Conservation (phyloP, 176 grass and related monocot species). For the Rhynchospora tenuis region DNA sequence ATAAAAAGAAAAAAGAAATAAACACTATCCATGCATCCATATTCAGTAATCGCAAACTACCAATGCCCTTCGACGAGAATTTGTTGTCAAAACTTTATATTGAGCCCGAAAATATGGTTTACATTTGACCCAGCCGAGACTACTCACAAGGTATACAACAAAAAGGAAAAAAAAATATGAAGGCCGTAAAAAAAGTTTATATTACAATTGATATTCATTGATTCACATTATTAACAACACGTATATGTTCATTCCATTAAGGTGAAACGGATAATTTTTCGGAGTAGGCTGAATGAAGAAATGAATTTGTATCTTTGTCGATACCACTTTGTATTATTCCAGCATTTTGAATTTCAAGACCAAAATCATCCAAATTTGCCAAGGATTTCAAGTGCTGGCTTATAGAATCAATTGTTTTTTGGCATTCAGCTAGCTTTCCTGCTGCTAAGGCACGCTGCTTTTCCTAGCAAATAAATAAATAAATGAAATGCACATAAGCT, state of each 20-base stretch:
- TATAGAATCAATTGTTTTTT: slow-evolving; percentile 83
- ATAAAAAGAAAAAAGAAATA: not conserved
- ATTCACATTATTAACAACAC: slow-evolving; percentile 25
- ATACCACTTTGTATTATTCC: slow-evolving; percentile 10
- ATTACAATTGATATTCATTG: slow-evolving; percentile 23
- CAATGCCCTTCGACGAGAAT: too few relatives aligned
- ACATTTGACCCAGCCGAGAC: not conserved
- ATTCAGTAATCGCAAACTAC: not conserved
- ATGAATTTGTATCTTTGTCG: not conserved
- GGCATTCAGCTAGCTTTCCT: slow-evolving; percentile 73
- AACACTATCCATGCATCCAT: not conserved
- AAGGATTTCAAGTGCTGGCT: slow-evolving; percentile 60
- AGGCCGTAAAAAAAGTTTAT: not conserved
- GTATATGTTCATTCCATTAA: slow-evolving; percentile 11
- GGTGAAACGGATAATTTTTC: slow-evolving; percentile 7
- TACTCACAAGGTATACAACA: not conserved
- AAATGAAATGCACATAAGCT: not conserved
- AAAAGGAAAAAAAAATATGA: not conserved
- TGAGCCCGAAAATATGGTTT: not conserved
- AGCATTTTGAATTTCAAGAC: slow-evolving; percentile 27
- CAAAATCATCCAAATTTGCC: slow-evolving; percentile 51
- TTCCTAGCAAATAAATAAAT: slow-evolving; percentile 32
- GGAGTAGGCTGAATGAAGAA: slow-evolving; percentile 9
- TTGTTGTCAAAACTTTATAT: not conserved
- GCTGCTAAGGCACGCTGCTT: slow-evolving; percentile 50